phyloP scores from a whole-genome alignment of 2,329 filamentous ascomycete species.

The Dissoconium aciculare region DNA sequence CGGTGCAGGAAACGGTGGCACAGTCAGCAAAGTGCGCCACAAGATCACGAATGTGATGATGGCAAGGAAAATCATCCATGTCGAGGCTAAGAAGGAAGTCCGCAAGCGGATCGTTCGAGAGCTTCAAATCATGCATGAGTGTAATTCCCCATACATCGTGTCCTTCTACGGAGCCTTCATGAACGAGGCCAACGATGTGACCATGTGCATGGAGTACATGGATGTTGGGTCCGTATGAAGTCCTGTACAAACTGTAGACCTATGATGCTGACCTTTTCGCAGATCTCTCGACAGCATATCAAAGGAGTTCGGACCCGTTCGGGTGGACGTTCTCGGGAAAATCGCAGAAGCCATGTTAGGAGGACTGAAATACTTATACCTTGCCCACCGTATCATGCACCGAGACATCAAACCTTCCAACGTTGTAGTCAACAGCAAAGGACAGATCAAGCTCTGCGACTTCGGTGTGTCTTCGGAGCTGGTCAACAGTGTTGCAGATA shows the following conservation, averaged over 20 bases:
- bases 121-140: slow-evolving; percentile 95
- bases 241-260: too few relatives aligned
- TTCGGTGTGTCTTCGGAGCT: slow-evolving; percentile 98
- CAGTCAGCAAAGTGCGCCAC: slow-evolving; percentile 95
- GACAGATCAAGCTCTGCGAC: slow-evolving; percentile 92
- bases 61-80: slow-evolving; percentile 98
- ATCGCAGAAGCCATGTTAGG: slow-evolving; percentile 92
- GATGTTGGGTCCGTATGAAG: slow-evolving; percentile 79
- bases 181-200: slow-evolving; percentile 92
- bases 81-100: slow-evolving; percentile 94
- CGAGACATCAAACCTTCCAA: slow-evolving; percentile 98
- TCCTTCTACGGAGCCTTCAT: slow-evolving; percentile 96
- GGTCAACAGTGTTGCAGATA: slow-evolving; percentile 95
- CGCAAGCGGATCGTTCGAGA: slow-evolving; percentile 94
- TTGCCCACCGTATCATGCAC: slow-evolving; percentile 95
- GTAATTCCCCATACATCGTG: slow-evolving; percentile 91
- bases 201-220: slow-evolving; percentile 99
- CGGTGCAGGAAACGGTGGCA: slow-evolving; percentile 90
- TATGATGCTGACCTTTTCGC: slow-evolving; percentile 13
- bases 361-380: slow-evolving; percentile 87
- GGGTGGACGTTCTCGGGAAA: slow-evolving; percentile 92
- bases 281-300: slow-evolving; percentile 90
- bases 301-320: slow-evolving; percentile 83
- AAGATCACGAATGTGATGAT: slow-evolving; percentile 88
- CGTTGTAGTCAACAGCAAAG: slow-evolving; percentile 85